Conservation (phyloP, 1,284 basidiomycete species). For the Phaffia rhodozyma region DNA sequence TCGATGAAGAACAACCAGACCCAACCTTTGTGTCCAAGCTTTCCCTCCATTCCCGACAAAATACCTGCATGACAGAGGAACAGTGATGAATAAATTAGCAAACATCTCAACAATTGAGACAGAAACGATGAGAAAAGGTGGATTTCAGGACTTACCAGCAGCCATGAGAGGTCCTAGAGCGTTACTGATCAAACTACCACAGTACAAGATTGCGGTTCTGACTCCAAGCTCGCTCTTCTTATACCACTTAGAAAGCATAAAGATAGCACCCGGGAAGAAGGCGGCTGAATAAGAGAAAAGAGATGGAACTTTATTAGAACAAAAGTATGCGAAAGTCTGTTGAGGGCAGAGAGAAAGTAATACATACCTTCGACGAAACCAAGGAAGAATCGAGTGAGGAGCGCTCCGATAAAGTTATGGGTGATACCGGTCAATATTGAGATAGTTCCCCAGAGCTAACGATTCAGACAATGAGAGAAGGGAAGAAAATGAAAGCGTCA, state of each 20-base stretch:
- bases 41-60: conserved; percentile 54
- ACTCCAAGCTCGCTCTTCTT: conserved; percentile 40
- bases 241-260: conserved; percentile 50
- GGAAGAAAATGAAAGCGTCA: background rate
- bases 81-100: no score
- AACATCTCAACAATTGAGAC: no score
- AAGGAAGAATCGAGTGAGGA: conserved; percentile 63
- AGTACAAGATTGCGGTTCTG: conserved; percentile 56
- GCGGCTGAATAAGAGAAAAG: conserved; percentile 40
- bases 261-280: conserved; percentile 53
- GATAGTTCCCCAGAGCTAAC: conserved; percentile 47
- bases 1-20: conserved; percentile 65
- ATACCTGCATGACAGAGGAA: conserved; percentile 35
- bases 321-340: background rate
- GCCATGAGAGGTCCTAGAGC: conserved; percentile 59
- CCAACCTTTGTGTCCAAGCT: conserved; percentile 56
- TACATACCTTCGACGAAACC: conserved; percentile 21
- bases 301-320: conserved; percentile 5
- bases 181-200: conserved; percentile 54
- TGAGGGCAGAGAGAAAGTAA: background rate
- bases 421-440: conserved; percentile 52
- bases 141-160: conserved; percentile 34
- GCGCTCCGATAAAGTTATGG: conserved; percentile 51
- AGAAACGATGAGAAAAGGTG: no score
- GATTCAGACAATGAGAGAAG: conserved; percentile 12